Percentiles rank a stretch among this genome's conserved stretches.
phyloP scores from a whole-genome alignment of 1,139 yeast species.

The Scheffersomyces cryptocercus region DNA sequence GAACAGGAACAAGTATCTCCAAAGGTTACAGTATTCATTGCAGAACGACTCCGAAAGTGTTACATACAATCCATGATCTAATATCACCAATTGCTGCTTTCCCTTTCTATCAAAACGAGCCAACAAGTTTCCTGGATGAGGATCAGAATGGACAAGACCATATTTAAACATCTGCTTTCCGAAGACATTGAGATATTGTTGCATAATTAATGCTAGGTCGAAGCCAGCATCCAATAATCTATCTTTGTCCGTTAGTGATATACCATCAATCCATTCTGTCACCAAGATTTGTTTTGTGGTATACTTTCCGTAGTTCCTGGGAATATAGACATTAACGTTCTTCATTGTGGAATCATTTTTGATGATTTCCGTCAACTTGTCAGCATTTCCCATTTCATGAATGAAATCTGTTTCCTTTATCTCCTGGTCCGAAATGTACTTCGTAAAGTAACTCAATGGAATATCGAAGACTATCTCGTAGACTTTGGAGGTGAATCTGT shows the following conservation, averaged over 20 bases:
- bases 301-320: slow-evolving; percentile 47
- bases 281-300: slow-evolving; percentile 55
- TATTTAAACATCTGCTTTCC: slow-evolving; percentile 72
- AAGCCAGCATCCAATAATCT: slow-evolving; percentile 41
- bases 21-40: slow-evolving; percentile 57
- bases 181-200: slow-evolving; percentile 54
- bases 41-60: slow-evolving; percentile 52
- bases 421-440: slow-evolving; percentile 59
- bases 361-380: slow-evolving; percentile 20
- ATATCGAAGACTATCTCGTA: slow-evolving; percentile 63
- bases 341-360: slow-evolving; percentile 23
- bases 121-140: slow-evolving; percentile 79
- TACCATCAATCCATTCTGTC: slow-evolving; percentile 80
- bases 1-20: slow-evolving; percentile 62
- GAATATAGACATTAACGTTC: slow-evolving; percentile 40
- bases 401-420: slow-evolving; percentile 62
- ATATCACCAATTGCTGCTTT: slow-evolving; percentile 61
- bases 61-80: slow-evolving; percentile 77
- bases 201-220: slow-evolving; percentile 47
- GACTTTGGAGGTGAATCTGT: slow-evolving; percentile 49
- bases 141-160: slow-evolving; percentile 80
- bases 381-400: slow-evolving; percentile 57
- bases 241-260: slow-evolving; percentile 50
- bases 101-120: slow-evolving; percentile 43
- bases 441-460: slow-evolving; percentile 60